Base-by-base conservation (phyloP, 228 moss, liverwort and hornwort genomes). In the Sphagnum magellanicum region DNA sequence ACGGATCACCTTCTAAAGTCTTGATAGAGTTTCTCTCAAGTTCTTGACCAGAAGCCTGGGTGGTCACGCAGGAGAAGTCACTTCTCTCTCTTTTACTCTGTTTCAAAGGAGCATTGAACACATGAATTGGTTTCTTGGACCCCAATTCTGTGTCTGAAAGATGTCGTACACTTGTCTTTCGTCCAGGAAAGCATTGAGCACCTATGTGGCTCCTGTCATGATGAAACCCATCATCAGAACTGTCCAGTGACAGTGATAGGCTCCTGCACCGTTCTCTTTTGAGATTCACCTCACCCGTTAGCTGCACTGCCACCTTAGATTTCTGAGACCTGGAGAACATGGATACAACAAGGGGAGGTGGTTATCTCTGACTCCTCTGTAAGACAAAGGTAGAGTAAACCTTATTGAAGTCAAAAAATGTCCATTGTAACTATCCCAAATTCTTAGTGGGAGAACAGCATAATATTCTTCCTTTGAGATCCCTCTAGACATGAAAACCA, bases 201-300 rank as follows among this genome's bases (percentile, higher is more conserved):
- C 93, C 87, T 16, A 93, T 88, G 70, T 91, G 91, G 78, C 85
- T 91, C 73, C 91, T 79, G 66, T 95, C 88, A 68, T 80, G 91
- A 72, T 90, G 79, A 60, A 88, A 79, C 49, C 68, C 60, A 68
- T 79, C 83, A 49, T 93, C 91, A 13, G 81, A 81, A 73, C 83
- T 83, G 61, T 90, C 88, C 53, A 87, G 72, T 32, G 32, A 32
- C 74, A 93, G 79, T 50, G 90, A 93, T 65, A 88, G 77, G 74
- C 90, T 93, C 79, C 93, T 86, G 49, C 93, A 82, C 83, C 92
- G 88, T 9, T 78, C 83, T 71, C 90, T 90, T 79, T 76, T 76
- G 58, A 79, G 70, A 8, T 84, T 83, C 63, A 89, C 85, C 16
- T 93, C 97, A 67, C 70, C 69, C 59, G 58, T 58, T 53, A 82